Conservation (phyloP, 805 yeast genomes). For the Lachancea waltii region DNA sequence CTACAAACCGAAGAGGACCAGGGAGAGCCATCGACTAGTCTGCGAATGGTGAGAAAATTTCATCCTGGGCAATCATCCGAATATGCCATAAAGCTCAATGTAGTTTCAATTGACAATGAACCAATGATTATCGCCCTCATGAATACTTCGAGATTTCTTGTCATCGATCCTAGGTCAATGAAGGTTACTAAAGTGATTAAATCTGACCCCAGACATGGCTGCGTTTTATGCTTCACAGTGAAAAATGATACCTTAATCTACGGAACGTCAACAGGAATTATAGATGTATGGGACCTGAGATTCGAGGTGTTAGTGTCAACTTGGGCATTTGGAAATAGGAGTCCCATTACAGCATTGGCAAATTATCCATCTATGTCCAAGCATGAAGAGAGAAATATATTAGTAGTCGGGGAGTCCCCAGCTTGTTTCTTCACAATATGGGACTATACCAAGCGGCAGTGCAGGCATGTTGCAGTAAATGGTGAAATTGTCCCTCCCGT, state of each 20-base stretch:
- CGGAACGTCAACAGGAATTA: slow-evolving; percentile 69
- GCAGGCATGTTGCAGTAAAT: slow-evolving; percentile 40
- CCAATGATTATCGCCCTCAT: slow-evolving; percentile 48
- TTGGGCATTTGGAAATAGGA: slow-evolving; percentile 50
- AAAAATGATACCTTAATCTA: slow-evolving; percentile 56
- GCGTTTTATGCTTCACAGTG: slow-evolving; percentile 52
- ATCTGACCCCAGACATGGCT: slow-evolving; percentile 61
- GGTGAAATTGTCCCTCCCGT: slow-evolving; percentile 21
- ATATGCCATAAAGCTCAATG: slow-evolving; percentile 40
- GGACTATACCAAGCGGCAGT: slow-evolving; percentile 63
- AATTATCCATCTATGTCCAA: slow-evolving; percentile 30
- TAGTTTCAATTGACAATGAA: slow-evolving; percentile 35
- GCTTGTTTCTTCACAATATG: slow-evolving; percentile 59
- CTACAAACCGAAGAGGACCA: slow-evolving; percentile 22
- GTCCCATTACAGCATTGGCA: slow-evolving; percentile 47
- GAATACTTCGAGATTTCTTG: slow-evolving; percentile 43
- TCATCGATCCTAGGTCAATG: slow-evolving; percentile 56
- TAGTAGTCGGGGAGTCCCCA: slow-evolving; percentile 62
- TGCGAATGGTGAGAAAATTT: slow-evolving; percentile 22
- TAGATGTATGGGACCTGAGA: slow-evolving; percentile 78
- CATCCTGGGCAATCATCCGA: slow-evolving; percentile 31
- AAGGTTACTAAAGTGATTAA: slow-evolving; percentile 36
- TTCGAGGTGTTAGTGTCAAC: slow-evolving; percentile 54
- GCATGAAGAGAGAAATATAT: slow-evolving; percentile 35
- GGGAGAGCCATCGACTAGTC: slow-evolving; percentile 10